Base-by-base conservation (phyloP, 129 eudicot species). In the Helianthus annuus region DNA sequence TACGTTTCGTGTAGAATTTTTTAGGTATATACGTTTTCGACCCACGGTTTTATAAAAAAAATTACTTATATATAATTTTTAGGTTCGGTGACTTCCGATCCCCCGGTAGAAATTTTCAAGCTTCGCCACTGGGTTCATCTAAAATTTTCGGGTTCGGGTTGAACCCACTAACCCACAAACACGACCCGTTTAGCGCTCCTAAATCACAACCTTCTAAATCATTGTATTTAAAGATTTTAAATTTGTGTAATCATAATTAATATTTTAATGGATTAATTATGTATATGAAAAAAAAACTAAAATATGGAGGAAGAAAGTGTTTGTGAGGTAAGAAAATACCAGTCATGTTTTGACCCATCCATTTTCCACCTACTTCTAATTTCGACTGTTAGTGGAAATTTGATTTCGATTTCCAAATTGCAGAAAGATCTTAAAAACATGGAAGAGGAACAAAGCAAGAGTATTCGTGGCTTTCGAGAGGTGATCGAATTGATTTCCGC, bases 401-500 rank as follows among this genome's bases (percentile, higher is more conserved):
- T 45, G 12, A 55, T 56, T 48, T 48, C 42, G 45, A 38, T 34
- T 76, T 72, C 46, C 16, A 61, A 53, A 71, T 55, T 65, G 48
- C 75, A 90, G 97, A 83, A 80, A 73, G 93, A 94, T 69, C 87
- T 87, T 69, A 80, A 81, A 59, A 58, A 75, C 55, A 64, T 52
- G 77, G 97, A 95, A 75, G 84, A 88, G 64, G 91, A 84, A 81
- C 87, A 91, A 69, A 85, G 83, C 76, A 86, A 64, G 68, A 83
- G 67, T 4, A 70, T 83, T 12, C 84, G 97, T 83, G 99, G 97
- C 61, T 95, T 95, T 77, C 84, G 97, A 42, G 99, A 95, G 84
- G 99, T 95, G 88, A 86, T 90, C 68, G 97, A 95, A 70, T 70
- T 90, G 85, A 91, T 95, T 84, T 86, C 99, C 22, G 53, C 86